Conservation (phyloP, 352 stramenopile species). For the Chrysophaeum taylorii region DNA sequence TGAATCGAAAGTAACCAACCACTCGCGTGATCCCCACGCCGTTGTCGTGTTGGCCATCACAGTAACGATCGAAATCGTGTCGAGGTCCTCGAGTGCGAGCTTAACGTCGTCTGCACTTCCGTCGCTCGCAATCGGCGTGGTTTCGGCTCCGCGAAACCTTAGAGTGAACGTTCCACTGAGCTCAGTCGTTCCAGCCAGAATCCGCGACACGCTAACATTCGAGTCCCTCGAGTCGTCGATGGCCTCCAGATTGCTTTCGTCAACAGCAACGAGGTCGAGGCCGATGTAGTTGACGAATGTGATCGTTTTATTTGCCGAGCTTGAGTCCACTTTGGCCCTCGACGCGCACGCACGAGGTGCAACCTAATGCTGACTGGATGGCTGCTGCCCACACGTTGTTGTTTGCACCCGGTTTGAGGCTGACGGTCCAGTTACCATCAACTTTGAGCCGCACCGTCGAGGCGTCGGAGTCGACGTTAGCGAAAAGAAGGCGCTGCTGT, state of each 20-base stretch:
- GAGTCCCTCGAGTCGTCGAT: background rate
- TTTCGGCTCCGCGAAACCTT: conserved; percentile 46
- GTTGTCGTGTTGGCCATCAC: conserved; percentile 48
- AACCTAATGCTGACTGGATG: background rate
- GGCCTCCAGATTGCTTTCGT: background rate
- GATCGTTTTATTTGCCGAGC: background rate
- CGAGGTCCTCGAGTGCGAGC: conserved; percentile 69
- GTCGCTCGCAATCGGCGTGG: conserved; percentile 58
- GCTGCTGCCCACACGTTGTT: background rate
- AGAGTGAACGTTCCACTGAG: conserved; percentile 51
- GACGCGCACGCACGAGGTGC: background rate
- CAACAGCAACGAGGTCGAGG: background rate
- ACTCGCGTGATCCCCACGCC: conserved; percentile 56
- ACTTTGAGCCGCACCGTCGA: background rate
- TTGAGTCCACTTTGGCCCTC: background rate
- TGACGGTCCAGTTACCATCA: background rate
- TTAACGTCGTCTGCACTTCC: conserved; percentile 67
- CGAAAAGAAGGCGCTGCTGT: conserved; percentile 52
- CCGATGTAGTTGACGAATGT: background rate
- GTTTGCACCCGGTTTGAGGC: background rate
- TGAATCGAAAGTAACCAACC: conserved; percentile 79
- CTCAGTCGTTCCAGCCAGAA: background rate
- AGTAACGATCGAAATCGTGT: conserved; percentile 51
- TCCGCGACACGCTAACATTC: background rate
- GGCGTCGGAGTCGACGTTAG: conserved; percentile 25